Conservation (phyloP, 2,329 filamentous ascomycete genomes). For the Fusarium sp. region DNA sequence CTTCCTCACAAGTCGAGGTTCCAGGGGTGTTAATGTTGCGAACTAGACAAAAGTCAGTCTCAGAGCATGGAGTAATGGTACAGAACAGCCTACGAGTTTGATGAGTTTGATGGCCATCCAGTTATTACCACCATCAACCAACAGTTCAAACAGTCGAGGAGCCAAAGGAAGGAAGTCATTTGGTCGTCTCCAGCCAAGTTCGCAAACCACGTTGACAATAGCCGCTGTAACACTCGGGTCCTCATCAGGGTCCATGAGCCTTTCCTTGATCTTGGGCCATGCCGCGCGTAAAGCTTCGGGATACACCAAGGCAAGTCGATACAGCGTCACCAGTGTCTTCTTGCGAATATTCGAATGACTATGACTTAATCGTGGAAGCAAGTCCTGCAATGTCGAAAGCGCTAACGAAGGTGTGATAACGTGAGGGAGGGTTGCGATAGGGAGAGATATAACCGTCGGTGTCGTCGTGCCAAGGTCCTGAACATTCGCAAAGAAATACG, state of each 20-base stretch:
- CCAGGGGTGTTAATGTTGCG: conserved; percentile 91
- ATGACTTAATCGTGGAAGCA: conserved; percentile 89
- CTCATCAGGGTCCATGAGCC: conserved; percentile 89
- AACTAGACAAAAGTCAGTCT: conserved; percentile 72
- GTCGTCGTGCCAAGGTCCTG: conserved; percentile 80
- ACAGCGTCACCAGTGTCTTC: conserved; percentile 95
- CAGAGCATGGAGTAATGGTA: neutral
- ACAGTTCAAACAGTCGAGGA: conserved; percentile 89
- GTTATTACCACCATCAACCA: conserved; percentile 95
- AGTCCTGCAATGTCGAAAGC: conserved; percentile 87
- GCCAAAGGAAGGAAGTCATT: conserved; percentile 95
- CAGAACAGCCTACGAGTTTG: conserved; percentile 78
- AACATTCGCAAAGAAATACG: conserved; percentile 1
- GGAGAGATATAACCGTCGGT: conserved; percentile 84
- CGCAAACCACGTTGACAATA: conserved; percentile 96
- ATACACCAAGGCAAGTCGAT: conserved; percentile 94
- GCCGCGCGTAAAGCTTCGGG: conserved; percentile 92
- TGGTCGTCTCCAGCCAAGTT: conserved; percentile 93
- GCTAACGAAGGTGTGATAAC: conserved; percentile 94
- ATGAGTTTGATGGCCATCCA: conserved; percentile 99
- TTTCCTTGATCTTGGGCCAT: conserved; percentile 98
- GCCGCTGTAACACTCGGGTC: conserved; percentile 95
- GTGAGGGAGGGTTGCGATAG: conserved; percentile 91
- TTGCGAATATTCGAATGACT: conserved; percentile 89
- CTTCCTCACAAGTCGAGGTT: conserved; percentile 92